Base-by-base conservation (phyloP, 2,329 filamentous ascomycete genomes). In the Trichophyton verrucosum region DNA sequence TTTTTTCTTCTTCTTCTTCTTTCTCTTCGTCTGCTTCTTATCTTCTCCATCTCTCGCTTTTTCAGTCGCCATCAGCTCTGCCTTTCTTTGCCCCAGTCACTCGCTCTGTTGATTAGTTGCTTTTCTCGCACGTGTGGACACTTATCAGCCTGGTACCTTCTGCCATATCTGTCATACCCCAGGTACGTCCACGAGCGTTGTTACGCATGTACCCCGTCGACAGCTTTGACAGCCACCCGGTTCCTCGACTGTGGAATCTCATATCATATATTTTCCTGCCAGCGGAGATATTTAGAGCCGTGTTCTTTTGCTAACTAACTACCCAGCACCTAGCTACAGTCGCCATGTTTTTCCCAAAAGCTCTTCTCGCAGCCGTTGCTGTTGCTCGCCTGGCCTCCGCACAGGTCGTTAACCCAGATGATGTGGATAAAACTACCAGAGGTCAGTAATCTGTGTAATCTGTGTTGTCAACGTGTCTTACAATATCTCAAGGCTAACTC, bases 321-420 rank as follows among this genome's bases (percentile, higher is more conserved):
- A 53, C 24, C 15, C 56, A 58, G 56, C 60, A 44, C 27, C 27
- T 9, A 36, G 13, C 15, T 20, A 27, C 33, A 17, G 51, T 20
- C 51, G 33, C 17, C 51, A 55, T 55, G 51, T 55, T 55, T 4
- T 20, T 55, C 51, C 27, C 51, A 33, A 17, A 27, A 3, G 51
- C 51, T 7, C 27, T 59, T 49, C 36, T 59, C 44, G 40, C 57
- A 22, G 15, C 46, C 22, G 65, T 70, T 61, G 69, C 70, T 30
- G 61, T 70, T 51, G 67, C 62, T 17, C 64, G 68, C 47, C 60
- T 76, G 61, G 73, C 67, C 40, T 65, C 62, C 59, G 69, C 71
- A 67, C 78, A 73, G 61, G 66, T 64, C 33, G 69, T 78, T 57
- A 71, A 77, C 61, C 72, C 70, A 5, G 70, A 65, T 60, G 69